Evolutionary conservation across 2,329 filamentous ascomycete species (phyloP).

Genomic region (Nectriaceae sp.): DNA sequence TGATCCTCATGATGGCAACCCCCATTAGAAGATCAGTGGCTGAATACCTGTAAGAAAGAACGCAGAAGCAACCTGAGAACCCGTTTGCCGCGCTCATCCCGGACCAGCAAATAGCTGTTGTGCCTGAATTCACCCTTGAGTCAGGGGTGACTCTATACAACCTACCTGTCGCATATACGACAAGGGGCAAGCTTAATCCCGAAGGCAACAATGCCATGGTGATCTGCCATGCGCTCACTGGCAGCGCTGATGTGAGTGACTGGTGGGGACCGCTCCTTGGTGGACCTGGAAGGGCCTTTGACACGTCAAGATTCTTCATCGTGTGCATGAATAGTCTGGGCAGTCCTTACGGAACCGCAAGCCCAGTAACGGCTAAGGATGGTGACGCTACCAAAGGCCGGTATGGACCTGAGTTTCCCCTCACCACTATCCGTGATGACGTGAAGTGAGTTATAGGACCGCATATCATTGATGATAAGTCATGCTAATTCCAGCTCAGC

Average conservation of each 20-base stretch:
- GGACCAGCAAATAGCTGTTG: conserved; percentile 81
- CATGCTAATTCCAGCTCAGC: conserved; percentile 40
- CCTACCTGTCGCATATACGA: conserved; percentile 70
- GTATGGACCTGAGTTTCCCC: conserved; percentile 94
- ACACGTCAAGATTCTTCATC: conserved; percentile 80
- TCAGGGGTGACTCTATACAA: conserved; percentile 84
- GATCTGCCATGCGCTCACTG: conserved; percentile 82
- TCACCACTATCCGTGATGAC: conserved; percentile 94
- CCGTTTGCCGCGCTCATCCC: conserved; percentile 85
- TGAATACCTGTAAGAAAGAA: conserved; percentile 70
- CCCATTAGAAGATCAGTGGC: conserved; percentile 45
- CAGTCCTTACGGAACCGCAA: conserved; percentile 85
- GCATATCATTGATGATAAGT: neutral
- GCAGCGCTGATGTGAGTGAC: conserved; percentile 80
- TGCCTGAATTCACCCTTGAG: conserved; percentile 90
- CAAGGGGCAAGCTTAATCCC: conserved; percentile 60
- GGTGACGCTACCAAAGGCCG: conserved; percentile 71
- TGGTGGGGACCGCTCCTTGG: conserved; percentile 88
- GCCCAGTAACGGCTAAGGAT: conserved; percentile 85
- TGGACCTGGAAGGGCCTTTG: conserved; percentile 76
- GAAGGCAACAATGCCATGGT: conserved; percentile 69
- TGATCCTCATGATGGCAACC: too few relatives aligned
- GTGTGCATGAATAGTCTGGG: conserved; percentile 85
- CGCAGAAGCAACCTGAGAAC: conserved; percentile 78
- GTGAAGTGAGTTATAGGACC: conserved; percentile 68